phyloP scores from a whole-genome alignment of 306 rosid species.

The Spatholobus suberectus region DNA sequence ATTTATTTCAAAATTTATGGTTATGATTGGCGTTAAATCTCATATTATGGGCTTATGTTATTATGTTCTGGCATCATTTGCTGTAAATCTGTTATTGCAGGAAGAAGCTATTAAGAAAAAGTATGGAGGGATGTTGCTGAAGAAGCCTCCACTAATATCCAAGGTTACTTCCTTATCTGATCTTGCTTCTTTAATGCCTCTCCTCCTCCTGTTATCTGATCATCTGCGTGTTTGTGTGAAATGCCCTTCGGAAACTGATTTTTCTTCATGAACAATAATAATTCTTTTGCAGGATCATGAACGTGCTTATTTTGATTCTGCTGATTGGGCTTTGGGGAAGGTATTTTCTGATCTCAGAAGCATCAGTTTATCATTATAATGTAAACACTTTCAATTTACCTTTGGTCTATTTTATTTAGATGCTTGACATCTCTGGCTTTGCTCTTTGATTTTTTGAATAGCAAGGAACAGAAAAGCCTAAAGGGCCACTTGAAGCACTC shows the following conservation, averaged over 20 bases:
- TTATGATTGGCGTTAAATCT: conserved; percentile 32
- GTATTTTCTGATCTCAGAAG: conserved; percentile 48
- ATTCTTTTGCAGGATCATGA: conserved; percentile 85
- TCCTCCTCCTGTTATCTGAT: neutral
- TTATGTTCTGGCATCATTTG: conserved; percentile 35
- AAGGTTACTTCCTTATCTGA: conserved; percentile 60
- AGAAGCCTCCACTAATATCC: conserved; percentile 93
- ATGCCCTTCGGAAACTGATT: conserved; percentile 18
- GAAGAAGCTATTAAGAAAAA: conserved; percentile 81
- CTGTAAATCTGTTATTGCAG: conserved; percentile 53
- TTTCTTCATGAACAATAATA: conserved; percentile 28
- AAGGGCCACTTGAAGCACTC: conserved; percentile 98
- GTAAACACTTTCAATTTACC: neutral
- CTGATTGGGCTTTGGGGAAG: conserved; percentile 99
- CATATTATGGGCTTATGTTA: conserved; percentile 21
- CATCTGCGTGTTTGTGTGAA: conserved; percentile 24
- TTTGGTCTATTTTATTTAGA: conserved; percentile 32
- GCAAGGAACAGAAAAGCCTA: conserved; percentile 92
- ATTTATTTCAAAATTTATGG: neutral
- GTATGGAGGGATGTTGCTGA: conserved; percentile 92
- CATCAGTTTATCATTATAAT: conserved; percentile 18
- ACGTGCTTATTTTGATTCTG: conserved; percentile 96
- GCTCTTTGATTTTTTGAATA: conserved; percentile 48
- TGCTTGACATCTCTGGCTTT: conserved; percentile 38
- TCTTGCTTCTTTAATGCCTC: neutral